Base-by-base conservation (phyloP, 2,329 filamentous ascomycete species). In the Fonsecaea pedrosoi region DNA sequence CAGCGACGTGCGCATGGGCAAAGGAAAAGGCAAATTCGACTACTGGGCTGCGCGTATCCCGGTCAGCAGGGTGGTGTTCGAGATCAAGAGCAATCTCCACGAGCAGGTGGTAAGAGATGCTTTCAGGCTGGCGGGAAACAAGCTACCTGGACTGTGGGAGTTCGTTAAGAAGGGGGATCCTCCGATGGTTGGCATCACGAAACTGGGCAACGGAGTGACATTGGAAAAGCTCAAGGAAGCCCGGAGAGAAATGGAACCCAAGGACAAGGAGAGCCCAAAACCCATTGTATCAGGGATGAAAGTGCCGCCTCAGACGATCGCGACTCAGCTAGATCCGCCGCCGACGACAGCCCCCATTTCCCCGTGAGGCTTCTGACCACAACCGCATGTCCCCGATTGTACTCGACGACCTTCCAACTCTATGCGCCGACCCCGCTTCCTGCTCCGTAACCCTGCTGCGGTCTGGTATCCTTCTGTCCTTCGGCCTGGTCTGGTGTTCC, bases 1-100 rank as follows among this genome's bases (percentile, higher is more conserved):
- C 65, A 99, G 98, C 76, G 95, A 99, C 82, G 90, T 92, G 78
- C 90, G 95, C 86, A 99, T 99, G 96, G 95, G 95, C 78, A 99
- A 98, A 82, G 95, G 95, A 81, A 99, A 99, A 79, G 95, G 95
- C 73, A 91, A 90, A 69, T 98, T 99, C 77, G 95, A 99, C 78
- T 92, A 96, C 77, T 99, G 95, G 95, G 93, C 94, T 4, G 88
- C 91, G 25, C 89, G 94, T 79, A 89, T 98, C 72, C 89, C 92
- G 8, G 92, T 98, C 60, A 97, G 91, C 80, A 92, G 95, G 78
- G 88, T 99, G 57, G 83, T 97, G 21, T 96, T 99, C 73, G 95
- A 99, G 81, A 82, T 99, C 72, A 93, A 92, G 79, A 95, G 95
- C 54, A 87, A 93, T 73, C 77, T 98, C 70, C 95, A 99, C 86